These are phyloP conservation scores for Pichia rugopelliculosa DNA, from an alignment of 805 yeast species.

Conservation along the genomic window DNA sequence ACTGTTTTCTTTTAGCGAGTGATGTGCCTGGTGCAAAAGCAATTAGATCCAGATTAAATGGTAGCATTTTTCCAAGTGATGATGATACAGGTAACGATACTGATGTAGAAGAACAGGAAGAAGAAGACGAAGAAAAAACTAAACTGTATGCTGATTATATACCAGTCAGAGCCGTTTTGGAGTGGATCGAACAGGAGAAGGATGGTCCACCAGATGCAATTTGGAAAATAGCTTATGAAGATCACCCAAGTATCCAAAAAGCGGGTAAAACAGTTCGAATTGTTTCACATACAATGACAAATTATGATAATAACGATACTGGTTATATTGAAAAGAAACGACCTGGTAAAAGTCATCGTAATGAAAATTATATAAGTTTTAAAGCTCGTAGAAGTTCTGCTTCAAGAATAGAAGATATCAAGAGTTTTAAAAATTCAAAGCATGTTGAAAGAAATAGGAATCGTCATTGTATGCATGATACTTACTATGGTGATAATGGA, in stretches of 20 bases:
- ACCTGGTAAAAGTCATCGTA: background rate
- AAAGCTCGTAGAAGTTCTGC: background rate
- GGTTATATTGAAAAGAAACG: constrained; percentile 24
- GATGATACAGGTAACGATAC: too few relatives aligned
- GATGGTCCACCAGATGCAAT: constrained; percentile 37
- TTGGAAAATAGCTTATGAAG: constrained; percentile 36
- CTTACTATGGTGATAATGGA: background rate
- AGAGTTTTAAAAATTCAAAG: background rate
- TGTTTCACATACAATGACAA: constrained; percentile 28
- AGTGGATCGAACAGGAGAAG: constrained; percentile 41
- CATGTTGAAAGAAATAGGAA: background rate
- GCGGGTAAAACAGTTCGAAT: constrained; percentile 22
- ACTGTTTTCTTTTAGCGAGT: constrained; percentile 35
- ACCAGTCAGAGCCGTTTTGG: constrained; percentile 38
- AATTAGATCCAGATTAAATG: constrained; percentile 31
- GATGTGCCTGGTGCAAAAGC: constrained; percentile 34
- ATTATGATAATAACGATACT: constrained; percentile 27
- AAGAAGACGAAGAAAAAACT: constrained; percentile 19
- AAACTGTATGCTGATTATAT: constrained; percentile 33
- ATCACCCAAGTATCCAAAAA: constrained; percentile 26
- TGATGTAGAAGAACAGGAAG: too few relatives aligned
- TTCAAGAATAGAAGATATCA: background rate
- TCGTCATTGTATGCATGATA: background rate
- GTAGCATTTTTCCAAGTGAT: constrained; percentile 21
- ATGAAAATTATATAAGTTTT: background rate